Evolutionary conservation across 352 stramenopile species (phyloP), one percentile per base, ranked within the genome.

Genomic region (Globisporangium barbulae): DNA sequence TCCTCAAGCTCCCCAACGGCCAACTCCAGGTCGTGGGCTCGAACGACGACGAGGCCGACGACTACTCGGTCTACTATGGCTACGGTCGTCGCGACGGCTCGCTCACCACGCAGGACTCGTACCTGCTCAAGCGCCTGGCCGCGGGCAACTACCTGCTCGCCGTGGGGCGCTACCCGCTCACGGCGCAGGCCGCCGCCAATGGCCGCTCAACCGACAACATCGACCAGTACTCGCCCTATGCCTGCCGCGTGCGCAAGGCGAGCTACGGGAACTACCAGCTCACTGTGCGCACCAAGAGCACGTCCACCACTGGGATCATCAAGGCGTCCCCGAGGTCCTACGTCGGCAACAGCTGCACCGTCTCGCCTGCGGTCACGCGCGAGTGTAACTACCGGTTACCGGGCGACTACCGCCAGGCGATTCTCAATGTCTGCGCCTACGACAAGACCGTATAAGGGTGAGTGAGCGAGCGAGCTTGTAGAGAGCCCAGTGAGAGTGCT

Each of bases 211-310:
- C 62, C 0, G 73, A 84, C 28, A 66, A 37, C 5, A 33, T 86
- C 33, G 68, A 74, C 59, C 64, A 69, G 22, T 88, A 75, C 63
- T 80, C 76, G n/a, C 82, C 82, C 17, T 91, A 91, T 55, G 58
- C 78, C 28, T 89, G 80, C 53, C 82, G 87, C 44, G 70, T 71
- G 49, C 67, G 73, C 15, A 72, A 75, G 42, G 82, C 78, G 17
- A 85, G 71, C 58, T 89, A 91, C 50, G 82, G 82, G 5, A 89
- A 88, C 62, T 89, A 91, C 71, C 74, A 78, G 60, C 75, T 89
- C 67, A 89, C 79, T 0, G 42, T 91, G 7, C 76, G 78, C 9
- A 77, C 70, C 6, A 73, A 87, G 59, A 89, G 78, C 28, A 70
- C 25, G 21, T 37, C 72, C 4, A 49, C 53, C 0, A 66, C 9